phyloP scores from a whole-genome alignment of 306 rosid species.

The Vicia villosa region DNA sequence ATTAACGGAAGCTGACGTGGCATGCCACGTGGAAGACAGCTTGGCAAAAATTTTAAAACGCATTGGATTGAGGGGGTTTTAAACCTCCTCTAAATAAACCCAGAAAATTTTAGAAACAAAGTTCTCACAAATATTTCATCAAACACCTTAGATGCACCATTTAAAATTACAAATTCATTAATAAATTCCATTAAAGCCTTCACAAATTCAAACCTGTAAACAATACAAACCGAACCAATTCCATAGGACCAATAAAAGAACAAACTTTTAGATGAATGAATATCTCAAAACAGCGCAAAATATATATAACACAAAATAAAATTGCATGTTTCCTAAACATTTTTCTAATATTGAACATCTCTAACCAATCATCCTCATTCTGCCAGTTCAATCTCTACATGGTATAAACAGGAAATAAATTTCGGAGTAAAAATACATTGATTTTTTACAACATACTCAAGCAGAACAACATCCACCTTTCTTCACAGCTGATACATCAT shows the following conservation, averaged over 20 bases:
- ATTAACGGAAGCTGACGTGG: too few species aligned
- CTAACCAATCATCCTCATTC: slow-evolving; percentile 39
- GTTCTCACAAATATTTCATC: too few species aligned
- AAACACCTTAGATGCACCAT: too few species aligned
- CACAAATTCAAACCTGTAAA: too few species aligned
- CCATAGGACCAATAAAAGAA: not conserved
- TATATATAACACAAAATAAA: slow-evolving; percentile 2
- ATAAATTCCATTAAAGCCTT: too few species aligned
- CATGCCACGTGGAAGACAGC: too few species aligned
- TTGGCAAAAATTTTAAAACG: too few species aligned
- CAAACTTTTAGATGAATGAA: slow-evolving; percentile 10
- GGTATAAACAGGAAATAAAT: slow-evolving; percentile 44
- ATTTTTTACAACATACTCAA: slow-evolving; percentile 41
- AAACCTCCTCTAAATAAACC: too few species aligned
- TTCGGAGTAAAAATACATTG: slow-evolving; percentile 25
- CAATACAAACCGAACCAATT: too few species aligned
- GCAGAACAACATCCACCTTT: slow-evolving; percentile 51
- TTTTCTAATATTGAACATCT: slow-evolving; percentile 42
- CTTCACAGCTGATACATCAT: slow-evolving; percentile 52
- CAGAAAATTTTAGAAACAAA: too few species aligned
- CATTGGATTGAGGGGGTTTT: too few species aligned
- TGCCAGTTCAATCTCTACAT: slow-evolving; percentile 43
- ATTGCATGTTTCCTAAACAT: slow-evolving; percentile 29
- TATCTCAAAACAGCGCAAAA: slow-evolving; percentile 22
- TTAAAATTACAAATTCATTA: too few species aligned